phyloP scores from a whole-genome alignment of 2,329 filamentous ascomycete genomes.

The Zasmidium citrigriseum region DNA sequence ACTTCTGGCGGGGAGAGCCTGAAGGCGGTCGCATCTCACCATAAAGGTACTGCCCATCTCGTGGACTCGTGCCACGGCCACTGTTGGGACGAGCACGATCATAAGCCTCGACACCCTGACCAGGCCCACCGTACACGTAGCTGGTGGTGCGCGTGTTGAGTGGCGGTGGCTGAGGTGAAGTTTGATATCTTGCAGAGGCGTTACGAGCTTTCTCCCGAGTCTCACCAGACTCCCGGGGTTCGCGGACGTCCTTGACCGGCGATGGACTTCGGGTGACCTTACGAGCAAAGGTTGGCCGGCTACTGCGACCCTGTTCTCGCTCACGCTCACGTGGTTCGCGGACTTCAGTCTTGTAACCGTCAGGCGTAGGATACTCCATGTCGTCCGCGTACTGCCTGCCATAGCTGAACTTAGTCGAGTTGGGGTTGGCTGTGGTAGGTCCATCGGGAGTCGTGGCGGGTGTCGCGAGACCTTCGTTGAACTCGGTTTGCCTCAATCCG shows the following conservation, averaged over 20 bases:
- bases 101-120: constrained; percentile 22
- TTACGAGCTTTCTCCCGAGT: constrained; percentile 14
- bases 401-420: constrained; percentile 27
- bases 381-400: constrained; percentile 33
- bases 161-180: constrained; percentile 18
- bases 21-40: constrained; percentile 24
- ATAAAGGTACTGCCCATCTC: constrained; percentile 19
- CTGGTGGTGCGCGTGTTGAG: constrained; percentile 27
- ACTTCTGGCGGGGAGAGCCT: constrained; percentile 31
- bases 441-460: constrained; percentile 30
- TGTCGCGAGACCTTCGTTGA: constrained; percentile 27
- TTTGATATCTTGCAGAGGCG: constrained; percentile 26
- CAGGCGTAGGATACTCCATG: constrained; percentile 31
- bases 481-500: constrained; percentile 28
- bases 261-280: constrained; percentile 31
- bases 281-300: constrained; percentile 11
- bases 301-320: neutral
- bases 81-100: constrained; percentile 17
- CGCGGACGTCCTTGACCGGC: constrained; percentile 24
- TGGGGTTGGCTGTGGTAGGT: constrained; percentile 11
- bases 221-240: constrained; percentile 14
- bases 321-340: constrained; percentile 17
- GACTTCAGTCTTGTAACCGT: constrained; percentile 32
- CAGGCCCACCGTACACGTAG: constrained; percentile 28
- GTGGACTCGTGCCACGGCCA: constrained; percentile 12